phyloP scores from a whole-genome alignment of 2,329 filamentous ascomycete genomes.

The Colletotrichum simmondsii region DNA sequence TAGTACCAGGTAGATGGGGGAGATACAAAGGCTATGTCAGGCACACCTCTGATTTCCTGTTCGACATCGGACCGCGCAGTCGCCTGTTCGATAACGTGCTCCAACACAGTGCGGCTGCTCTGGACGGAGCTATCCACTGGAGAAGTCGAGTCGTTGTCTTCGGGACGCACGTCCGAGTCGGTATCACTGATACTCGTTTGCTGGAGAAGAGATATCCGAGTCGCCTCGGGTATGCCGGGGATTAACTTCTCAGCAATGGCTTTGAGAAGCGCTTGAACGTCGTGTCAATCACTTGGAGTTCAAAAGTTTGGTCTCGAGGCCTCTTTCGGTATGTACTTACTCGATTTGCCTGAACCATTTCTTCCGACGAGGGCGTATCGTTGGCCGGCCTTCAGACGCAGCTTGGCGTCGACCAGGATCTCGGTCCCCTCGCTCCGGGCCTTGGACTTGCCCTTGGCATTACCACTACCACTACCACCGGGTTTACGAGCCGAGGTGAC shows the following conservation, averaged over 20 bases:
- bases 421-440: constrained; percentile 65
- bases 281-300: neutral
- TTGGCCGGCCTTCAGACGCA: constrained; percentile 77
- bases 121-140: constrained; percentile 18
- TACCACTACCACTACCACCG: constrained; percentile 41
- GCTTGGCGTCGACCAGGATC: constrained; percentile 74
- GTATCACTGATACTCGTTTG: constrained; percentile 64
- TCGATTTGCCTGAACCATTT: constrained; percentile 88
- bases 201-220: constrained; percentile 75
- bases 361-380: constrained; percentile 83
- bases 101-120: constrained; percentile 61
- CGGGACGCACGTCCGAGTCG: constrained; percentile 37
- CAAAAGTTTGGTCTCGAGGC: neutral
- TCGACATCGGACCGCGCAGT: constrained; percentile 67
- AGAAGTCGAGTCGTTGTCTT: neutral
- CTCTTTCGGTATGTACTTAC: constrained; percentile 51
- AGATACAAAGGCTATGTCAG: too few relatives aligned
- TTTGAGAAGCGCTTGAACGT: constrained; percentile 69
- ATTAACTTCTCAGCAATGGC: constrained; percentile 84
- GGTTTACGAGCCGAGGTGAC: constrained; percentile 60
- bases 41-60: constrained; percentile 67
- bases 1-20: neutral
- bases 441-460: constrained; percentile 63
- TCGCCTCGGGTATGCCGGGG: constrained; percentile 76
- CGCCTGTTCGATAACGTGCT: constrained; percentile 74